Evolutionary conservation across 2,329 filamentous ascomycete genomes (phyloP), one percentile per base, ranked within the genome.

Genomic region (Talaromyces rugulosus): DNA sequence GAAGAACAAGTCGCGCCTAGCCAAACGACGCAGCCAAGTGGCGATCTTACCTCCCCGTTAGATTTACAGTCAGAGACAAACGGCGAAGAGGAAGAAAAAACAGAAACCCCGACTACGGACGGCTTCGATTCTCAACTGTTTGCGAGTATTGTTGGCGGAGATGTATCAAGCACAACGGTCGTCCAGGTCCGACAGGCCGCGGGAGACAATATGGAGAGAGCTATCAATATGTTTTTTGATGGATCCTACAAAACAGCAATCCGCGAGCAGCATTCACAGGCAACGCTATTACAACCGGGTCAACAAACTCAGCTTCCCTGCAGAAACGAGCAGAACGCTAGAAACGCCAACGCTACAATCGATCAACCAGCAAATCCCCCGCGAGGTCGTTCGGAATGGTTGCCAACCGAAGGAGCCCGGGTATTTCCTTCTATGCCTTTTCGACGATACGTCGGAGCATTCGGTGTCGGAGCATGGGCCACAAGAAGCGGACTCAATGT

Each of bases 401-500:
- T 57, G 1, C 50, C 60, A 18, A 52, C 60, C 3, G 57, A 65
- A 62, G 56, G 14, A 3, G 30, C 42, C n/a, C 65, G 63, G 58
- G 69, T 66, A 12, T 16, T 30, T n/a, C 60, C 64, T 7, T 68
- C 68, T 12, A 71, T 72, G 56, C 87, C 87, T 0, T 69, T 77
- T 1, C 82, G 81, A 67, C 80, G 95, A 70, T 99, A 98, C 69
- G 85, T 98, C 64, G 95, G 95, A 18, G 91, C 92, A 0, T 95
- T 98, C 75, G 95, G 95, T 8, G 92, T 91, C 4, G 91, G 89
- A 59, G 95, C 89, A 4, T 99, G 95, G 95, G 88, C 91, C 5
- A 98, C 94, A 3, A 87, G 88, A 68, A 97, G 92, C 73, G 94
- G 94, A 0, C 79, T 78, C 3, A 86, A 85, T 42, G 73, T 97